Conservation (phyloP, 805 yeast species). For the Spencermartinsiella europaea region DNA sequence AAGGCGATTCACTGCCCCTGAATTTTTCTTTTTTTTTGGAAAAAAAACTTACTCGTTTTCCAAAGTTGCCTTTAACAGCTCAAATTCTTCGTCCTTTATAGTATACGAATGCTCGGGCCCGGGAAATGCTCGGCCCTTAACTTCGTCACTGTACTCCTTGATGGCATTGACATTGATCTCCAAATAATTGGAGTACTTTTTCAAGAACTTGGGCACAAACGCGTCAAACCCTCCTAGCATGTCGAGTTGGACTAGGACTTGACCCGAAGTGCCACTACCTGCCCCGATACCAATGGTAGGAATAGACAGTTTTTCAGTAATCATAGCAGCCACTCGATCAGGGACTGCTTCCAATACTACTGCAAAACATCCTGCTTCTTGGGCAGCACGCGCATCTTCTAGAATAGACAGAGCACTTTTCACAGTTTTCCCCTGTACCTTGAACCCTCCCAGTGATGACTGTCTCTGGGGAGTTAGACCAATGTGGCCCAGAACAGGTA, state of each 20-base stretch:
- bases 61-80: constrained; percentile 39
- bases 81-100: constrained; percentile 59
- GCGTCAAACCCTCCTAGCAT: constrained; percentile 60
- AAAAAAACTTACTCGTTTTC: no score
- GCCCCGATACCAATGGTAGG: constrained; percentile 98
- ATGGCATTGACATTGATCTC: constrained; percentile 48
- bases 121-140: constrained; percentile 56
- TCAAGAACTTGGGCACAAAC: constrained; percentile 66
- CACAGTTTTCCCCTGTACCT: constrained; percentile 67
- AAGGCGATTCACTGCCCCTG: no score
- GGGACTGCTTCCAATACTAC: constrained; percentile 87
- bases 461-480: constrained; percentile 90
- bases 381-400: constrained; percentile 64
- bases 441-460: constrained; percentile 77
- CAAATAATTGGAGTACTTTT: constrained; percentile 54
- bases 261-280: constrained; percentile 78
- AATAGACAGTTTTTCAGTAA: constrained; percentile 54
- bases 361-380: constrained; percentile 70
- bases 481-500: constrained; percentile 87
- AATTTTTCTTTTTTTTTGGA: no score
- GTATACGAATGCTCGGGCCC: constrained; percentile 59
- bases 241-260: constrained; percentile 84
- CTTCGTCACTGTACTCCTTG: constrained; percentile 52
- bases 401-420: constrained; percentile 51
- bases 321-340: constrained; percentile 54